A percentile compares a stretch with the other conserved stretches of the same genome.
These are phyloP conservation scores for Balakata baccata DNA, from an alignment of 345 rosid genomes.

Conservation along the genomic window DNA sequence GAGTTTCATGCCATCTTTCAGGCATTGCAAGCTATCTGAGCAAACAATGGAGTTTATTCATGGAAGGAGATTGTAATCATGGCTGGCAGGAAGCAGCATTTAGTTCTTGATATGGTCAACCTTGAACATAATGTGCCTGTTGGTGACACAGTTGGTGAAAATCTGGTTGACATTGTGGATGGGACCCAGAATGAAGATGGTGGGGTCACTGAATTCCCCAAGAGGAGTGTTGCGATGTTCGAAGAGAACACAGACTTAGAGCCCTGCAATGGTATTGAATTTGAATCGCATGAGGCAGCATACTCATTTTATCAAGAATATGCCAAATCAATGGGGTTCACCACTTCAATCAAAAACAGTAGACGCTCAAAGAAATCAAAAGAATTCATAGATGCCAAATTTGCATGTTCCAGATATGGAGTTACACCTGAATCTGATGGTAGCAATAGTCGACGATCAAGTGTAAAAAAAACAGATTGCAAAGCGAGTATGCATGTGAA, in stretches of 20 bases:
- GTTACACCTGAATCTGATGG: constrained; percentile 37
- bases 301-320: constrained; percentile 39
- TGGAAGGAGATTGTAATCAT: constrained; percentile 13
- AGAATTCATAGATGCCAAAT: constrained; percentile 34
- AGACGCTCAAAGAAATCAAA: constrained; percentile 40
- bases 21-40: constrained; percentile 3
- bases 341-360: constrained; percentile 39
- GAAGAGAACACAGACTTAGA: constrained; percentile 29
- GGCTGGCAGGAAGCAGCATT: constrained; percentile 11
- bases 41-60: neutral
- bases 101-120: constrained; percentile 20
- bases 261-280: constrained; percentile 34
- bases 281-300: constrained; percentile 38
- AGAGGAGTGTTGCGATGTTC: constrained; percentile 10
- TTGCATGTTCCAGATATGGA: constrained; percentile 39
- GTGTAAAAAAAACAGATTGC: constrained; percentile 40
- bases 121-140: constrained; percentile 19
- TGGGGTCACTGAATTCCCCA: constrained; percentile 15
- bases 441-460: constrained; percentile 34
- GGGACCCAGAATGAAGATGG: constrained; percentile 13
- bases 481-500: constrained; percentile 47
- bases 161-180: constrained; percentile 17
- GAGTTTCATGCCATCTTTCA: constrained; percentile 1
- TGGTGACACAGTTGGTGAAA: constrained; percentile 15
- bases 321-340: constrained; percentile 45